Base-by-base conservation (phyloP, 164 flowering plant genomes). In the Sedum album region DNA sequence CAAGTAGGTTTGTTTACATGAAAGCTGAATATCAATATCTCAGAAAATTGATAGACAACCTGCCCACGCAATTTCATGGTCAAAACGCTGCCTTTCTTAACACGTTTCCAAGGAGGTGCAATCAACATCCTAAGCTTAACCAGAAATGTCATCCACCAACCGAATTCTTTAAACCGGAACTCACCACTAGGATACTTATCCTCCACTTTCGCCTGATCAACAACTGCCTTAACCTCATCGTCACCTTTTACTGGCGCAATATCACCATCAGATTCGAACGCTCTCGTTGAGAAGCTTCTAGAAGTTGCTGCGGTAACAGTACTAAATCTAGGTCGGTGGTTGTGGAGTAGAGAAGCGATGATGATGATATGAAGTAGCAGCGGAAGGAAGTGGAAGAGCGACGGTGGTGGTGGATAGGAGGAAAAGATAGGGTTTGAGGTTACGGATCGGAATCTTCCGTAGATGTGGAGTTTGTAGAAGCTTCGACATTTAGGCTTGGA, bases 51-150 rank as follows among this genome's bases (percentile, higher is more conserved):
- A 21, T 42, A 2, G n/a, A 20, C 65, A 21, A 93, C 98, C 96
- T 91, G 88, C 61, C 98, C 98, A 6, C 94, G 88, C 65, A 93
- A 72, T 73, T 84, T 89, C 84, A 93, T 82, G 18, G 76, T 81
- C 71, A 93, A 76, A 11, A 93, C 93, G 46, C 91, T 89, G 41
- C 97, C 97, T 66, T 89, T 88, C 33, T 73, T 73, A 23, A 93
- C 84, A 18, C 98, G 86, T 70, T 85, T 79, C 98, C 98, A 91
- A 11, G 98, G 98, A 30, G 75, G 80, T 0, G 96, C 97, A 60
- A 91, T 17, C 1, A 93, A 80, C 94, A 89, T 86, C 30, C 81
- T 76, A 41, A 81, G 72, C 85, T 93, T 91, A 5, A 91, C 89
- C 0, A 74, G 33, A 60, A 91, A 81, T 1, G 73, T 81, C 76